Evolutionary conservation across 768 basidiomycete genomes (phyloP).

Genomic region (Leucocoprinus leucothites): DNA sequence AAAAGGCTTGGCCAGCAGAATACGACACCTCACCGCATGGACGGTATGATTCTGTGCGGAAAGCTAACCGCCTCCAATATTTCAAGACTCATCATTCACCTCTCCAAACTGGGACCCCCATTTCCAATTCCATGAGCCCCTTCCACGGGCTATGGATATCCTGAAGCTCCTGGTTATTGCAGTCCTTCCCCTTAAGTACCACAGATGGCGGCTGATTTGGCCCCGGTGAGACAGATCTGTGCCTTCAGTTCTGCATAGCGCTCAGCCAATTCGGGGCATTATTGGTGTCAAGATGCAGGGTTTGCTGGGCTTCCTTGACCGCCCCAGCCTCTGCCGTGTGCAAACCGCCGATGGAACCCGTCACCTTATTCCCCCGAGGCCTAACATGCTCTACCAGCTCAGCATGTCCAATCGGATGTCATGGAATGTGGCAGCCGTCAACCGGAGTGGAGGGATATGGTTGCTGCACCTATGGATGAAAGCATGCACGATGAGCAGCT

Average conservation of each 20-base stretch:
- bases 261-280: conserved; percentile 1
- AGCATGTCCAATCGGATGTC: not conserved
- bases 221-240: not conserved
- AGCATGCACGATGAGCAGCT: not conserved
- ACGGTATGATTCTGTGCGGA: conserved; percentile 1
- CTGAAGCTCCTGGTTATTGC: not conserved
- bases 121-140: conserved; percentile 4
- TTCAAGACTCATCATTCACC: conserved; percentile 1
- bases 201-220: not conserved
- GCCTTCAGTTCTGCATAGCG: not conserved
- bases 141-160: not conserved
- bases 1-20: not conserved
- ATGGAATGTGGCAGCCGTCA: not conserved
- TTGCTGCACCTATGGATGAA: not conserved
- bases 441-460: not conserved
- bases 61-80: not conserved
- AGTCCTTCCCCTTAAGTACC: not conserved
- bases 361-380: not conserved
- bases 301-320: not conserved
- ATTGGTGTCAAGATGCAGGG: not conserved
- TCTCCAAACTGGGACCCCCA: conserved; percentile 4
- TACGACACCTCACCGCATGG: conserved; percentile 5
- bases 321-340: not conserved
- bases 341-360: not conserved
- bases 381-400: not conserved